These are phyloP conservation scores for Adansonia digitata DNA, from an alignment of 345 rosid genomes.

Conservation along the genomic window DNA sequence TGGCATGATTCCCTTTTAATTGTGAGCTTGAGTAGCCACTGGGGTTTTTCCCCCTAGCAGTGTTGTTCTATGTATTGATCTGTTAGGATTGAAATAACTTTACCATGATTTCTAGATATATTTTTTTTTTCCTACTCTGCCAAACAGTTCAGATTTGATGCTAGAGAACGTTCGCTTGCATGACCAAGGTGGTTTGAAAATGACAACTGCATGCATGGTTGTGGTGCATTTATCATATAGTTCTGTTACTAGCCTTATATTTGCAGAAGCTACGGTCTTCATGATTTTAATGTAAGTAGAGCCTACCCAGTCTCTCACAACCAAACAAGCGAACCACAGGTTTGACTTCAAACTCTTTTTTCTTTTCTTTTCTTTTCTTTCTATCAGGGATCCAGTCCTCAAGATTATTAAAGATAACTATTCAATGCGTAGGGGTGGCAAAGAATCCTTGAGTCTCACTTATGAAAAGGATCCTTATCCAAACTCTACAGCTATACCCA, in stretches of 20 bases:
- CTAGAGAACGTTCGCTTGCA: no score
- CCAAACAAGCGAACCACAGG: constrained; percentile 25
- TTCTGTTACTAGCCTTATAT: neutral
- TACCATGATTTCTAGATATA: no score
- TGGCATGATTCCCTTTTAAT: neutral
- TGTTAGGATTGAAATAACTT: no score
- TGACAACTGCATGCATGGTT: no score
- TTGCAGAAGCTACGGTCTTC: no score
- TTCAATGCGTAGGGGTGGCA: constrained; percentile 8
- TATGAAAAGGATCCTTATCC: constrained; percentile 21
- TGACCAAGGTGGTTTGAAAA: no score
- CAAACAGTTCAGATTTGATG: no score
- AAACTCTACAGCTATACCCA: constrained; percentile 44
- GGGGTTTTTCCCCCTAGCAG: no score
- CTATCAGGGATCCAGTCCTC: neutral
- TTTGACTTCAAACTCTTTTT: neutral
- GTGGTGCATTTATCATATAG: constrained; percentile 13
- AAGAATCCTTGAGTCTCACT: constrained; percentile 21
- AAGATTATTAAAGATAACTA: no score
- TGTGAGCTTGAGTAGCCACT: neutral
- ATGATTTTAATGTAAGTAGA: no score
- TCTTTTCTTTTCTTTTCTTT: neutral
- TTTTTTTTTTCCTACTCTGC: no score
- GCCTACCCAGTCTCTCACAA: constrained; percentile 22
- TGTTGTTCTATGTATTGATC: no score